Evolutionary conservation across 2,329 filamentous ascomycete species (phyloP).

Genomic region (Trichophyton simii): DNA sequence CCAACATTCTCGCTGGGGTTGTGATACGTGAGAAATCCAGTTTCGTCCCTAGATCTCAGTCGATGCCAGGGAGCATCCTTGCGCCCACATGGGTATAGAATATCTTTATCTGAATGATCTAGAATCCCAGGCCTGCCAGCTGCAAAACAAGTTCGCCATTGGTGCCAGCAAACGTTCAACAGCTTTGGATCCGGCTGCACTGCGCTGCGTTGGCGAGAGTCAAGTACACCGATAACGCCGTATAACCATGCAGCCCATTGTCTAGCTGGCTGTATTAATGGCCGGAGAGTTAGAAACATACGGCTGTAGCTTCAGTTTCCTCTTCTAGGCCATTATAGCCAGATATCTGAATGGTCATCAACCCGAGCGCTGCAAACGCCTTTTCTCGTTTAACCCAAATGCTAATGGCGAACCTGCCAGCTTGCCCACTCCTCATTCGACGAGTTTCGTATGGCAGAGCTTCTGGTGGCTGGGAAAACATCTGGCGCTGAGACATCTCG

Average conservation of each 20-base stretch:
- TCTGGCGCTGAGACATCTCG: not conserved
- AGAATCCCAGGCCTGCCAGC: not conserved
- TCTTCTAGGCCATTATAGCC: not conserved
- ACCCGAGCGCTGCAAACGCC: not conserved
- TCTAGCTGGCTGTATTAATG: not conserved
- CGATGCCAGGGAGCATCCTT: not conserved
- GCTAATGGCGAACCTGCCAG: not conserved
- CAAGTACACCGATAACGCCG: not conserved
- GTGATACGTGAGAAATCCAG: not conserved
- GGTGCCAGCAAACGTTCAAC: not conserved
- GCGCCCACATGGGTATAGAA: not conserved
- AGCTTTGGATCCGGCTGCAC: not conserved
- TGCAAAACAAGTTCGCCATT: not conserved
- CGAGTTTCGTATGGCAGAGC: not conserved
- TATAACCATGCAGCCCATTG: not conserved
- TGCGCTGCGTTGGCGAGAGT: not conserved
- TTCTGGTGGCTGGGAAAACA: not conserved
- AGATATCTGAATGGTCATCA: not conserved
- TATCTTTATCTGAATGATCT: not conserved
- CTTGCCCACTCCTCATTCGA: not conserved
- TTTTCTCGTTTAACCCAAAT: not conserved
- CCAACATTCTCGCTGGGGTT: not conserved
- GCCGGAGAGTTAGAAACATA: not conserved
- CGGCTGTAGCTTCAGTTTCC: not conserved
- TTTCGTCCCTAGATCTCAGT: not conserved